Conservation (phyloP, 495 filamentous ascomycete species). For the Patellaria atrata region DNA sequence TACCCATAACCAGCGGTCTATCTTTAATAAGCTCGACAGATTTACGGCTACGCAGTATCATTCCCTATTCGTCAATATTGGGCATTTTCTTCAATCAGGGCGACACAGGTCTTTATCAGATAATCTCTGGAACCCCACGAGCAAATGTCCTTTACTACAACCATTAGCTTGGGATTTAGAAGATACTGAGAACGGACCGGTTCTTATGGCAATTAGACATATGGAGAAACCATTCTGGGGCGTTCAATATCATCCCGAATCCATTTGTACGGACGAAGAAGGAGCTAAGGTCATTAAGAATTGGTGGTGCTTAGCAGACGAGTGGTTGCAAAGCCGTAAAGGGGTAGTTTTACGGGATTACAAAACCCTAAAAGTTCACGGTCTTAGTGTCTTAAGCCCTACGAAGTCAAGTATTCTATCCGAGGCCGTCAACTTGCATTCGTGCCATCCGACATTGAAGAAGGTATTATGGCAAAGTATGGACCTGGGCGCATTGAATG, state of each 20-base stretch:
- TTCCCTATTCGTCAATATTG: conserved; percentile 57
- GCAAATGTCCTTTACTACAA: conserved; percentile 29
- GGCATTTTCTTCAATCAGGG: conserved; percentile 20
- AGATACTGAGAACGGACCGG: conserved; percentile 33
- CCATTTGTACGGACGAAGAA: conserved; percentile 64
- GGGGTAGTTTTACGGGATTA: too few species aligned
- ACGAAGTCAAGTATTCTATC: too few species aligned
- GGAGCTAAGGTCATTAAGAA: conserved; percentile 53
- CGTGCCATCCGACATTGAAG: too few species aligned
- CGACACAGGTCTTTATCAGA: conserved; percentile 15
- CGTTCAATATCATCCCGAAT: conserved; percentile 91
- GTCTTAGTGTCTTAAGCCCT: too few species aligned
- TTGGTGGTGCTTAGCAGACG: too few species aligned
- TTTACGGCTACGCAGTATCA: conserved; percentile 77
- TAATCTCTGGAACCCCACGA: conserved; percentile 20
- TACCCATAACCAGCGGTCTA: conserved; percentile 33
- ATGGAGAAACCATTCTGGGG: conserved; percentile 67
- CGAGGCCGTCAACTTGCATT: too few species aligned
- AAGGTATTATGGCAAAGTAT: too few species aligned
- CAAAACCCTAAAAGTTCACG: too few species aligned
- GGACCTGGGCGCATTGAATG: too few species aligned
- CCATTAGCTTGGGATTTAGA: conserved; percentile 53
- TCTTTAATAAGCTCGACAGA: conserved; percentile 41
- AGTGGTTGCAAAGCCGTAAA: too few species aligned
- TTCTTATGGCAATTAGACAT: conserved; percentile 70